Evolutionary conservation across 2,329 filamentous ascomycete genomes (phyloP).

Genomic region (Aureobasidium sp.): DNA sequence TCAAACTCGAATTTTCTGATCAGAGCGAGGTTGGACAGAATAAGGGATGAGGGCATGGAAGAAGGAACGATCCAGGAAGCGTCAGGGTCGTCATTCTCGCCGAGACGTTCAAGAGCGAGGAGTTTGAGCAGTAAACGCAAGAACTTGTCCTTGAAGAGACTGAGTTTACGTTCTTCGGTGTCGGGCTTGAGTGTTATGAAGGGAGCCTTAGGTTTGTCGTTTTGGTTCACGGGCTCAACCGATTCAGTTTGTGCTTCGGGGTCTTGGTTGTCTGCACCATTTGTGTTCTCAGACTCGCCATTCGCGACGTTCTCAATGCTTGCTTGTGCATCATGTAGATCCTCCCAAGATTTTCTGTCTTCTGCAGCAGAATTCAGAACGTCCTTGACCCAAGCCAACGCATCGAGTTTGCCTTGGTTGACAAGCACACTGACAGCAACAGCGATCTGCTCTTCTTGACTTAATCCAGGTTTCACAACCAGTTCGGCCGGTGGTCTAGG

Average conservation of each 20-base stretch:
- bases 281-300: neutral
- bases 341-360: slow-evolving; percentile 71
- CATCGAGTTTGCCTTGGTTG: slow-evolving; percentile 67
- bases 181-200: slow-evolving; percentile 53
- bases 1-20: slow-evolving; percentile 73
- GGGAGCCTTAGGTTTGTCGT: slow-evolving; percentile 34
- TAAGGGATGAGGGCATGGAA: slow-evolving; percentile 51
- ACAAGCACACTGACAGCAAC: slow-evolving; percentile 73
- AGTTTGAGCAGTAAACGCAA: slow-evolving; percentile 77
- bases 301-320: slow-evolving; percentile 18
- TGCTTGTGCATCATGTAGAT: slow-evolving; percentile 55
- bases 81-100: slow-evolving; percentile 62
- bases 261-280: neutral
- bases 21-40: slow-evolving; percentile 60
- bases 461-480: slow-evolving; percentile 66
- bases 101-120: slow-evolving; percentile 58
- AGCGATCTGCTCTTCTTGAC: slow-evolving; percentile 58
- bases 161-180: slow-evolving; percentile 56
- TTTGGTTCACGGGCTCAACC: slow-evolving; percentile 8
- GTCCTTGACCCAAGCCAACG: slow-evolving; percentile 74
- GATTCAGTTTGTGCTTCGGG: neutral
- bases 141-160: slow-evolving; percentile 84
- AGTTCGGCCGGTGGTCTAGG: slow-evolving; percentile 69
- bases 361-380: slow-evolving; percentile 58
- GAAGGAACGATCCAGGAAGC: slow-evolving; percentile 72